Base-by-base conservation (phyloP, 768 basidiomycete genomes). In the Boletus pseudo-olivaceus region DNA sequence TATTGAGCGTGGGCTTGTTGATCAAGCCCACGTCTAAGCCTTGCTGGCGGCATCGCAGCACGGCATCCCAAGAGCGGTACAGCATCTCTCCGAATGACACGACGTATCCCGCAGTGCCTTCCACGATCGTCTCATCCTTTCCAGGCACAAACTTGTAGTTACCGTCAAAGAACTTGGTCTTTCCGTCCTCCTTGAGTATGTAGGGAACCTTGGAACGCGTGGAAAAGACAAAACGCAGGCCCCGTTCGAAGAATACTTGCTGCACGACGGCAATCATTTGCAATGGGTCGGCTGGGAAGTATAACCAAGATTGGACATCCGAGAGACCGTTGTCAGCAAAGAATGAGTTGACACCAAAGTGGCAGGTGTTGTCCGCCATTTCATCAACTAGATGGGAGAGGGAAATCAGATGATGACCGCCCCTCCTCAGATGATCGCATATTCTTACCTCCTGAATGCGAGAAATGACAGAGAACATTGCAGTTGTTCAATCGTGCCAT, bases 401-500 rank as follows among this genome's bases (percentile, higher is more conserved):
- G 15, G 7, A 32, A 20, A 26, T 60, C 19, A 55, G 52, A 47
- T 7, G n/a, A 39, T n/a, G 37, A 5, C 6, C 9, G 20, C 4
- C 11, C 6, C 4, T 10, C 32, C 10, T 19, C 12, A 20, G 15
- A 47, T 8, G 33, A 44, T 19, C 34, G 62, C 23, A 44, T 29
- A 72, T 38, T 62, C 80, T 49, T 67, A 86, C 85, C 84, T 57
- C 91, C 92, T 23, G 90, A 86, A 72, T 94, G 92, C 23, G 90
- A 93, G 75, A 93, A 94, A 73, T 94, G 92, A 63, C 79, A 86
- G 23, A 94, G 80, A 9, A 93, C 85, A 65, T 93, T 94, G 76
- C 88, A 89, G 62, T 88, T 79, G 71, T 94, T 94, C 68, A 94
- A 71, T 49, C 92, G 82, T n/a, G 92, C 92, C 92, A 93, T 94